Evolutionary conservation across 2,329 filamentous ascomycete species (phyloP).

Genomic region (Venturia asperata): DNA sequence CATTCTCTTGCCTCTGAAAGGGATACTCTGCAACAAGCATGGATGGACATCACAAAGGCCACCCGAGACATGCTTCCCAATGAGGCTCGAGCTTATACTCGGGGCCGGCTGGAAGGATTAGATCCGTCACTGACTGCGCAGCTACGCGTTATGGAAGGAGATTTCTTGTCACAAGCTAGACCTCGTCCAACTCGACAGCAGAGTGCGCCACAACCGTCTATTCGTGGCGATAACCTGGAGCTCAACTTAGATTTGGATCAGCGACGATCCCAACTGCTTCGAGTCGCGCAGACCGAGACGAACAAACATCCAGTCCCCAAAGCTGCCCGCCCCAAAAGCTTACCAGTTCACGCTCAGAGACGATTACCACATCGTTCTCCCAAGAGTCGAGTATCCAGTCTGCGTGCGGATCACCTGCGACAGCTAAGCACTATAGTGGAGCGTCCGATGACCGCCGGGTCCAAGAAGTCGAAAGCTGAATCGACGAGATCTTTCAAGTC

Average conservation of each 20-base stretch:
- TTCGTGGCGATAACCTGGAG: not conserved
- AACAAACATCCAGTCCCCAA: not conserved
- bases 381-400: conserved; percentile 10
- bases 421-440: conserved; percentile 18
- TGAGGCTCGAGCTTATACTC: conserved; percentile 18
- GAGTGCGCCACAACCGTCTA: not conserved
- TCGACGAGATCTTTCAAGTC: conserved; percentile 13
- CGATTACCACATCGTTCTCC: not conserved
- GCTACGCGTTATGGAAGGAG: not conserved
- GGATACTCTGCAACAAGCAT: conserved; percentile 7
- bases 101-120: conserved; percentile 16
- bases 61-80: conserved; percentile 13
- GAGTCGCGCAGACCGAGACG: not conserved
- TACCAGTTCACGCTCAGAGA: conserved; percentile 1
- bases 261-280: not conserved
- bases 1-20: not conserved
- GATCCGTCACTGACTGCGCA: conserved; percentile 7
- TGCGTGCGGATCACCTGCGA: conserved; percentile 4
- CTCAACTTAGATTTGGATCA: not conserved
- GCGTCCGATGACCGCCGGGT: conserved; percentile 16
- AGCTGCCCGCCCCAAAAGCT: not conserved
- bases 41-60: conserved; percentile 10
- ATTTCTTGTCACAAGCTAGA: not conserved
- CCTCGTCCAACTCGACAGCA: not conserved
- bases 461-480: conserved; percentile 5